A percentile compares a stretch with the other conserved stretches of the same genome.
Conservation (phyloP, 2,329 filamentous ascomycete genomes). For the Exophiala mesophila region DNA sequence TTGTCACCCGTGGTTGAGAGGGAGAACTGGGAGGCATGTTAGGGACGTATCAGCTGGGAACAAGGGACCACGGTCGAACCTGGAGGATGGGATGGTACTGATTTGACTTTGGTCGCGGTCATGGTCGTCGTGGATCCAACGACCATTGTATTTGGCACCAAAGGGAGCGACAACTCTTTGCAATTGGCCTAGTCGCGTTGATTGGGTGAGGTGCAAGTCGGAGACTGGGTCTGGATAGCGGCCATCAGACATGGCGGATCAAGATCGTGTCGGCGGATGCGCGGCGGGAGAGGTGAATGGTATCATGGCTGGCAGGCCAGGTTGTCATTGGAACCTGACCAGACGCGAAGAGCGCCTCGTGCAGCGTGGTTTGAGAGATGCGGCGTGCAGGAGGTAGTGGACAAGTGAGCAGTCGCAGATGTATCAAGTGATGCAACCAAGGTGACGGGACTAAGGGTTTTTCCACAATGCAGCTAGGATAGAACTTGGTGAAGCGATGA, state of each 20-base stretch:
- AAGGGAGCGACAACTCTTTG: slow-evolving; percentile 27
- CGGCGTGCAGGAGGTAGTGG: slow-evolving; percentile 6
- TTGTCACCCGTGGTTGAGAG: slow-evolving; percentile 45
- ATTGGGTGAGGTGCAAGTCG: slow-evolving; percentile 2
- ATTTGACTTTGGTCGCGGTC: slow-evolving; percentile 16
- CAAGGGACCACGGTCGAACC: slow-evolving; percentile 6
- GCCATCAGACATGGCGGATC: slow-evolving; percentile 8
- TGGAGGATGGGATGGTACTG: slow-evolving; percentile 19
- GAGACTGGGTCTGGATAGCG: background rate
- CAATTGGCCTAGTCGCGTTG: slow-evolving; percentile 25
- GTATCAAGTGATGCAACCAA: background rate
- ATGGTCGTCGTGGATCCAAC: slow-evolving; percentile 20
- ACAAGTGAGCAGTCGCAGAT: background rate
- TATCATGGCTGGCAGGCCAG: slow-evolving; percentile 10
- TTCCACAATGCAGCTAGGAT: no score
- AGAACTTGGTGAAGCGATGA: no score
- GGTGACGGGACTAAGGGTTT: no score
- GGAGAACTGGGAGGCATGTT: slow-evolving; percentile 1
- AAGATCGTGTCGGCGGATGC: slow-evolving; percentile 9
- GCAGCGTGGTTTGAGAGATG: slow-evolving; percentile 2
- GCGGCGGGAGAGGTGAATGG: slow-evolving; percentile 1
- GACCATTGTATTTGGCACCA: slow-evolving; percentile 20
- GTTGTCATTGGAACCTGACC: slow-evolving; percentile 12
- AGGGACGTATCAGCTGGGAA: background rate
- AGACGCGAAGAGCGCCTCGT: slow-evolving; percentile 10